Conservation (phyloP, 2,329 filamentous ascomycete species). For the Albophoma yamanashiensis region DNA sequence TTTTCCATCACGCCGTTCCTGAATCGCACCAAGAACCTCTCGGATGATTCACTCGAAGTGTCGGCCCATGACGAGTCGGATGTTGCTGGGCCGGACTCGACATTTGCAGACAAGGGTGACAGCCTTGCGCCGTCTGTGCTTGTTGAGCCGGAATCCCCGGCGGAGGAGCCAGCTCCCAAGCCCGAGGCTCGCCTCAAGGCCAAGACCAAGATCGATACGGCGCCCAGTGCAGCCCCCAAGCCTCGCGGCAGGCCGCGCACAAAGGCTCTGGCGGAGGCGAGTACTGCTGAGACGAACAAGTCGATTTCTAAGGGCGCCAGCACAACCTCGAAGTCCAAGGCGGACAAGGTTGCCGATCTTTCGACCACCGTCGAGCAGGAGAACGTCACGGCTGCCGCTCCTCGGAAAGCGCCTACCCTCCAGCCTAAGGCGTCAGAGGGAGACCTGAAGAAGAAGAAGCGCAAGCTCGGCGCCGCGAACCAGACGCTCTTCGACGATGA, state of each 20-base stretch:
- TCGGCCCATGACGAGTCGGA: conserved; percentile 8
- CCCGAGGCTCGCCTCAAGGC: conserved; percentile 6
- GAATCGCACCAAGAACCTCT: conserved; percentile 56
- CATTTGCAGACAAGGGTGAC: conserved; percentile 7
- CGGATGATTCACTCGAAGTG: conserved; percentile 22
- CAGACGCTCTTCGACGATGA: conserved; percentile 64
- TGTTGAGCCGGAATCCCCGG: conserved; percentile 18
- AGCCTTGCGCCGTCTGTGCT: conserved; percentile 12
- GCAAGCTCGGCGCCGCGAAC: conserved; percentile 53
- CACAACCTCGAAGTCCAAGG: conserved; percentile 21
- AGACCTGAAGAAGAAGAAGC: conserved; percentile 55
- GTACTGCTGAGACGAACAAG: conserved; percentile 35
- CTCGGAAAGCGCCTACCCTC: conserved; percentile 7
- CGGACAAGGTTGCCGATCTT: conserved; percentile 30
- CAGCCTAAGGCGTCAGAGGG: conserved; percentile 13
- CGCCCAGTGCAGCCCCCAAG: conserved; percentile 18
- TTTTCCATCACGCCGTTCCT: conserved; percentile 95
- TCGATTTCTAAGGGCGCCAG: conserved; percentile 13
- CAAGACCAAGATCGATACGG: conserved; percentile 1
- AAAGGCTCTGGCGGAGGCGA: conserved; percentile 33
- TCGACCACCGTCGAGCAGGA: conserved; percentile 18
- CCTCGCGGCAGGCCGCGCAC: conserved; percentile 32
- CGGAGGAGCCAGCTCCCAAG: conserved; percentile 11
- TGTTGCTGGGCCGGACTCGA: not conserved
- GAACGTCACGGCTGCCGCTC: conserved; percentile 9